Percentiles rank a stretch among this genome's conserved stretches.
Conservation (phyloP, 768 basidiomycete genomes). For the Tricholoma saponaceum region DNA sequence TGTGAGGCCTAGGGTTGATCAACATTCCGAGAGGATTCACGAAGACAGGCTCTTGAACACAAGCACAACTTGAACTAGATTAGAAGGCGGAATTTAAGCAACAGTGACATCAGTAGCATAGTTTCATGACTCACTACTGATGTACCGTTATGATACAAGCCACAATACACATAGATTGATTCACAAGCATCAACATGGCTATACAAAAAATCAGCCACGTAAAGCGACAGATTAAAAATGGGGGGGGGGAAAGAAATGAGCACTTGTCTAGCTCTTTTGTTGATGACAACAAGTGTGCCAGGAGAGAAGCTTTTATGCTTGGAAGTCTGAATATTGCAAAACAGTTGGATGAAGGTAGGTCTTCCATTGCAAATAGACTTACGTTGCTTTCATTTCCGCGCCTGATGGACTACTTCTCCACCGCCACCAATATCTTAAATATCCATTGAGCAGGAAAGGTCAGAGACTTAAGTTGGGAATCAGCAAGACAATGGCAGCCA, state of each 20-base stretch:
- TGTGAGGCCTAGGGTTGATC: no score
- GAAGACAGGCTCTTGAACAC: no score
- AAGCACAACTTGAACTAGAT: no score
- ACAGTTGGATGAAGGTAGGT: neutral
- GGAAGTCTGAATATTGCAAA: conserved; percentile 1
- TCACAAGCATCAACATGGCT: no score
- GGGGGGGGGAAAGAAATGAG: neutral
- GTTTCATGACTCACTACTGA: no score
- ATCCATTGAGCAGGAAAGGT: neutral
- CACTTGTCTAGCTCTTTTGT: neutral
- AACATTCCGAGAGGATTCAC: no score
- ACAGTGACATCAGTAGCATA: no score
- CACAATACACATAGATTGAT: no score
- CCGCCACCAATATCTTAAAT: neutral
- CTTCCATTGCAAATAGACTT: neutral
- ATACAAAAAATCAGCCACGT: neutral
- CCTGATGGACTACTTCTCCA: neutral
- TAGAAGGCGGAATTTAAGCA: no score
- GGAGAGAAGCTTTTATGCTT: neutral
- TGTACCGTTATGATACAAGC: no score
- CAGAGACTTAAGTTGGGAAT: neutral
- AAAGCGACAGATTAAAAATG: neutral
- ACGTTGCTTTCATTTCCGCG: neutral
- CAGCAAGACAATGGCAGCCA: neutral
- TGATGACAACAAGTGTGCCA: neutral